These are phyloP conservation scores for Eutrema yunnanense DNA, from an alignment of 345 rosid species.

Conservation along the genomic window DNA sequence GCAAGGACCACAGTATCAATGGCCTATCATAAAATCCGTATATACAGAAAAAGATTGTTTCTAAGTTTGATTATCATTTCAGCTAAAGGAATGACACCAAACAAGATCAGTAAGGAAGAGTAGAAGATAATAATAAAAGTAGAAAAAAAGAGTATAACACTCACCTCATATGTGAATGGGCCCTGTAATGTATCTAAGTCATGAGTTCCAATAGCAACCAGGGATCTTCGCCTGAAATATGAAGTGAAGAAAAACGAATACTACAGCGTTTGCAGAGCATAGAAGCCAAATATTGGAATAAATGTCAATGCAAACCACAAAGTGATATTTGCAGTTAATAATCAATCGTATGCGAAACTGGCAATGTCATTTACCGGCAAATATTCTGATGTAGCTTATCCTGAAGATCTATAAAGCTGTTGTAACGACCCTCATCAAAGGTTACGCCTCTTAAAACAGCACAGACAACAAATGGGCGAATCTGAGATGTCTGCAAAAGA, in stretches of 20 bases:
- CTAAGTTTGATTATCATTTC: background rate
- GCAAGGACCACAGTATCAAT: background rate
- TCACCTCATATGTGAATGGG: slow-evolving; percentile 90
- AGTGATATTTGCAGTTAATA: background rate
- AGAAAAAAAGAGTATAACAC: background rate
- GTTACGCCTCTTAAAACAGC: slow-evolving; percentile 80
- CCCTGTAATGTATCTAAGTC: slow-evolving; percentile 85
- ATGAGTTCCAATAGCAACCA: slow-evolving; percentile 95
- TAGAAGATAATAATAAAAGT: background rate
- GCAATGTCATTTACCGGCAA: slow-evolving; percentile 53
- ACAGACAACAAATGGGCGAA: slow-evolving; percentile 75
- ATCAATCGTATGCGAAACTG: background rate
- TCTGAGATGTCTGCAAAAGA: slow-evolving; percentile 50
- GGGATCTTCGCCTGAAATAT: slow-evolving; percentile 63
- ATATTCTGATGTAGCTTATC: slow-evolving; percentile 96
- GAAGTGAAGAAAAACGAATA: background rate
- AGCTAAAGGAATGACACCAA: background rate
- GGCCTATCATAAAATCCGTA: background rate
- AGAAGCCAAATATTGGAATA: background rate
- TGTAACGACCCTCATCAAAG: slow-evolving; percentile 79
- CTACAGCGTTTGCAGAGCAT: background rate
- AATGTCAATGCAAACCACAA: background rate
- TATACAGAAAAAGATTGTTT: background rate
- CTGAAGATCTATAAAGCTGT: slow-evolving; percentile 96
- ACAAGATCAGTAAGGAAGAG: background rate